Conservation (phyloP, 2,329 filamentous ascomycete genomes). For the Nothopassalora personata region DNA sequence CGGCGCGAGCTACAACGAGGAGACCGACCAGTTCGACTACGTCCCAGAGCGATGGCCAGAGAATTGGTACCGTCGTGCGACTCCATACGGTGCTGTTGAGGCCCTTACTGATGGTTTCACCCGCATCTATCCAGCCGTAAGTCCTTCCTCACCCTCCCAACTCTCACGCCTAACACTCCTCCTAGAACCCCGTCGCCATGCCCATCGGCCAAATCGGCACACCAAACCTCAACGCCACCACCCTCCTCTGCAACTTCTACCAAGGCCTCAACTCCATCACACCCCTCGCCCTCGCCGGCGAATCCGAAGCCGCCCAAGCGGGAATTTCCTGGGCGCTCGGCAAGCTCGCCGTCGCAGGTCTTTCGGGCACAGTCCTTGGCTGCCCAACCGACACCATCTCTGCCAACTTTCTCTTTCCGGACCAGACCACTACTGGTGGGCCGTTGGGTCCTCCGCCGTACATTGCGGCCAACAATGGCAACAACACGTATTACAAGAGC, state of each 20-base stretch:
- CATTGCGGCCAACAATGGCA: constrained; percentile 27
- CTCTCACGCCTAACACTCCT: neutral
- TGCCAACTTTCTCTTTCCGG: constrained; percentile 30
- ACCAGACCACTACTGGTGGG: constrained; percentile 27
- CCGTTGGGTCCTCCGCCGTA: constrained; percentile 27
- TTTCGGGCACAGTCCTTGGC: constrained; percentile 31
- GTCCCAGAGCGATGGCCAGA: constrained; percentile 28
- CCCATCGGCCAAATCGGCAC: constrained; percentile 30
- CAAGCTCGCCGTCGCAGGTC: constrained; percentile 28
- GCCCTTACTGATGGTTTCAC: constrained; percentile 32
- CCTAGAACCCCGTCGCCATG: constrained; percentile 29
- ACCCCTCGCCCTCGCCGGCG: constrained; percentile 29
- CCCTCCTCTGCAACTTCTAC: constrained; percentile 34
- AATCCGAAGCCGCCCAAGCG: constrained; percentile 20
- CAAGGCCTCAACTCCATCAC: constrained; percentile 35
- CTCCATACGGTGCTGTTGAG: constrained; percentile 27
- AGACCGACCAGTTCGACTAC: constrained; percentile 27
- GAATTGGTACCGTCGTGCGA: constrained; percentile 28
- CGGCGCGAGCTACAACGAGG: constrained; percentile 23
- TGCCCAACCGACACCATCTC: constrained; percentile 29
- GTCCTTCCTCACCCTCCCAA: neutral
- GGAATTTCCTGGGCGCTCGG: constrained; percentile 29
- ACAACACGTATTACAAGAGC: constrained; percentile 35
- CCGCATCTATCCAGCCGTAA: constrained; percentile 30
- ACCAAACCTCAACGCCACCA: constrained; percentile 29